Base-by-base conservation (phyloP, 2,329 filamentous ascomycete genomes). In the Trichoderma citrinoviride region DNA sequence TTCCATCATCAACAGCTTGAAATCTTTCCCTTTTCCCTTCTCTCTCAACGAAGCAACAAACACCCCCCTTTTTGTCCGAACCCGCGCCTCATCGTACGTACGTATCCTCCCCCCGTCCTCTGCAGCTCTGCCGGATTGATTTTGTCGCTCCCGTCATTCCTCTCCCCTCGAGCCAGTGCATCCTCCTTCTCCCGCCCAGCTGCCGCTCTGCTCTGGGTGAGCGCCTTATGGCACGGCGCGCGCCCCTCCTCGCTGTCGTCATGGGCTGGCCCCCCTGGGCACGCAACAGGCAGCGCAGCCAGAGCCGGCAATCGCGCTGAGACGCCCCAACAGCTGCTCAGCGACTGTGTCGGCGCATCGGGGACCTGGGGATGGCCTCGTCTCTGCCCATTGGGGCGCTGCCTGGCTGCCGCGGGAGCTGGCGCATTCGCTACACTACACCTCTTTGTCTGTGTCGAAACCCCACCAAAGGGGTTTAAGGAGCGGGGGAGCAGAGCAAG, bases 221-320 rank as follows among this genome's bases (percentile, higher is more conserved):
- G 67, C 64, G 60, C 65, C 60, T 56, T 64, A 62, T 66, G 57
- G 55, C 29, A 60, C 49, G 52, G 53, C 61, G 47, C 61, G 67
- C 73, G 71, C 72, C 71, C 70, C 71, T 68, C 71, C 70, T 73
- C 74, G 74, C 76, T 77, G 74, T 78, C 77, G 76, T 78, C 77
- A 79, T 79, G 76, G 71, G 71, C 72, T 70, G 69, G 21, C 55
- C 71, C 71, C 68, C 70, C 71, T 50, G 52, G 47, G 61, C 53
- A 21, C 57, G 33, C 49, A 46, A 23, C 15, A 41, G 12, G 44
- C 60, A 62, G 33, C 50, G 37, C 60, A 47, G 47, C 43, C 23
- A 63, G 43, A 63, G 60, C 33, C 58, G 2, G 50, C 64, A 62
- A 41, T 64, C 57, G 44, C 46, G 29, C 57, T 47, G 52, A 52